Conservation (phyloP, 805 yeast species). For the Cyberlindnera veronae region DNA sequence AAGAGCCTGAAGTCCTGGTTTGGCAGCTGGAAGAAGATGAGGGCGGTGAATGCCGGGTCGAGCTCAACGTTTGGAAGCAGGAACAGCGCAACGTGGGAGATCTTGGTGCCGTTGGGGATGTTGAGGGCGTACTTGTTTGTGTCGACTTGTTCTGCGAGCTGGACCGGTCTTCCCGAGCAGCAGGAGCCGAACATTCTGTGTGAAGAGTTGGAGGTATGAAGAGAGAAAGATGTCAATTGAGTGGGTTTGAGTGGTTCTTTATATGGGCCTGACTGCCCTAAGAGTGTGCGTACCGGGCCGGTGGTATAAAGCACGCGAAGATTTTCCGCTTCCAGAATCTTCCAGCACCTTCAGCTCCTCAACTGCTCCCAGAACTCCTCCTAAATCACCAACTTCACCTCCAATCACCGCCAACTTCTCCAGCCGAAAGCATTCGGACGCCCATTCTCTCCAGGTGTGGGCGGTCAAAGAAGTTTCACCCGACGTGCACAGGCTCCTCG, state of each 20-base stretch:
- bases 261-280: too few species aligned
- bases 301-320: neutral
- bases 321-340: slow-evolving; percentile 3
- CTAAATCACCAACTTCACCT: neutral
- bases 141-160: slow-evolving; percentile 62
- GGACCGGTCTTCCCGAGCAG: slow-evolving; percentile 68
- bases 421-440: slow-evolving; percentile 19
- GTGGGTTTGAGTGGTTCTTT: too few species aligned
- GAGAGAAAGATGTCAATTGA: too few species aligned
- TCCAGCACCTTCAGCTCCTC: neutral
- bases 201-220: neutral
- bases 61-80: slow-evolving; percentile 75
- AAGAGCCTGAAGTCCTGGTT: slow-evolving; percentile 55
- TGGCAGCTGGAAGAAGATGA: slow-evolving; percentile 79
- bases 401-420: neutral
- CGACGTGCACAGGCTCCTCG: too few species aligned
- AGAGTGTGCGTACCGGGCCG: neutral
- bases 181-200: slow-evolving; percentile 70
- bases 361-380: neutral
- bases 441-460: slow-evolving; percentile 10
- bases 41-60: slow-evolving; percentile 72
- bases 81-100: slow-evolving; percentile 81
- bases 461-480: slow-evolving; percentile 21
- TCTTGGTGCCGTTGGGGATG: slow-evolving; percentile 58
- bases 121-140: slow-evolving; percentile 60